Evolutionary conservation across 345 rosid species (phyloP).

Genomic region (Geranium rotundifolium): DNA sequence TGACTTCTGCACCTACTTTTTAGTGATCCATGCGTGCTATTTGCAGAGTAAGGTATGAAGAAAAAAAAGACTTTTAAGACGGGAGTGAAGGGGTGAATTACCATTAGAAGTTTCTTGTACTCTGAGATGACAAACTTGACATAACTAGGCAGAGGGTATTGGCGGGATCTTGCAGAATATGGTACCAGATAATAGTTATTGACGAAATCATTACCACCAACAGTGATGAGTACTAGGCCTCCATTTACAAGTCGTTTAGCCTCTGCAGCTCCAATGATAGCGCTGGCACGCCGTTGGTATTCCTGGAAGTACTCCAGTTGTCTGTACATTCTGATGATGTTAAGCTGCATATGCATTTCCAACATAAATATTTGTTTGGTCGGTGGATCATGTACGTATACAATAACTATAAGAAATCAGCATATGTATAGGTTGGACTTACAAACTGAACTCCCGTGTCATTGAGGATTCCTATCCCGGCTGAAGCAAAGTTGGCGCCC

Average conservation of each 20-base stretch:
- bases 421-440: not conserved
- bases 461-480: conserved; percentile 16
- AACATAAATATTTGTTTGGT: too few relatives aligned
- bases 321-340: conserved; percentile 44
- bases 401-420: too few relatives aligned
- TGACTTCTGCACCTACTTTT: too few relatives aligned
- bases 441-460: conserved; percentile 19
- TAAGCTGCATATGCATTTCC: conserved; percentile 26
- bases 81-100: conserved; percentile 2
- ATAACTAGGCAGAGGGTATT: conserved; percentile 41
- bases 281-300: conserved; percentile 49
- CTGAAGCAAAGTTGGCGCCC: conserved; percentile 20
- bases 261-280: conserved; percentile 33
- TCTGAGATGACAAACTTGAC: conserved; percentile 51
- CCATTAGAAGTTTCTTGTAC: conserved; percentile 40
- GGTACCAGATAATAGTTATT: conserved; percentile 79
- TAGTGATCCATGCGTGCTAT: too few relatives aligned
- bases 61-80: too few relatives aligned
- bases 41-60: too few relatives aligned
- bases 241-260: conserved; percentile 34
- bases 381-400: too few relatives aligned
- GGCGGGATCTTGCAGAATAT: conserved; percentile 65
- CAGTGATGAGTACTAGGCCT: conserved; percentile 48
- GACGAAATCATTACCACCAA: conserved; percentile 78
- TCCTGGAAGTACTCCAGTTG: conserved; percentile 49